Percentiles rank a stretch among this genome's conserved stretches.
Conservation (phyloP, 2,329 filamentous ascomycete genomes). For the Aspergillus ustus region DNA sequence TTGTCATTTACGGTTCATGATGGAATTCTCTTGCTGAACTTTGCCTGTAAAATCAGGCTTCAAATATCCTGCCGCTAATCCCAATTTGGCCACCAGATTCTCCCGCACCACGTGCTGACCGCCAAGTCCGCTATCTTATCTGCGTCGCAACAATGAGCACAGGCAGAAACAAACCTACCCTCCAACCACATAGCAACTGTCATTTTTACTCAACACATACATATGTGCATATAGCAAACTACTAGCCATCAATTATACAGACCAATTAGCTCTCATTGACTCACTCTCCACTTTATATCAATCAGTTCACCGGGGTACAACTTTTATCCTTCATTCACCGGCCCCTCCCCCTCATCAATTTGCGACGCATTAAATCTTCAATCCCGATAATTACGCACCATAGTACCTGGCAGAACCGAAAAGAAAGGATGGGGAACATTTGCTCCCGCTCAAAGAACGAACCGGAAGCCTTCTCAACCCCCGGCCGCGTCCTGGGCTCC, state of each 20-base stretch:
- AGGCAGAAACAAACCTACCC: slow-evolving; percentile 4
- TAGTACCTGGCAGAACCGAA: not conserved
- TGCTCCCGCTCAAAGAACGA: slow-evolving; percentile 72
- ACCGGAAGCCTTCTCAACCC: slow-evolving; percentile 69
- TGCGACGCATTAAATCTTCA: not conserved
- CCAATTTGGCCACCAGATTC: not conserved
- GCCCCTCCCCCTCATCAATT: not conserved
- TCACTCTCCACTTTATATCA: not conserved
- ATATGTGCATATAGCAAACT: not conserved
- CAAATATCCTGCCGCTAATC: not conserved
- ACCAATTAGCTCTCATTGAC: not conserved
- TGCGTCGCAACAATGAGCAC: not conserved
- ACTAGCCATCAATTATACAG: not conserved
- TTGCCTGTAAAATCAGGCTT: slow-evolving; percentile 14
- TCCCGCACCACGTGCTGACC: slow-evolving; percentile 13
- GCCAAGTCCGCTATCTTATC: slow-evolving; percentile 14
- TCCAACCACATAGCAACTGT: not conserved
- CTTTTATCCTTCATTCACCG: not conserved
- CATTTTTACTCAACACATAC: not conserved
- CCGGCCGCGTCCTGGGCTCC: slow-evolving; percentile 73
- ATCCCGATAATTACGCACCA: not conserved
- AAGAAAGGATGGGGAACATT: slow-evolving; percentile 74
- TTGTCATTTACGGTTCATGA: not conserved
- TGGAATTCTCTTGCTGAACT: not conserved
- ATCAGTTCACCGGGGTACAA: not conserved